Base-by-base conservation (phyloP, 225 moss, liverwort and hornwort species). In the Lunularia cruciata region DNA sequence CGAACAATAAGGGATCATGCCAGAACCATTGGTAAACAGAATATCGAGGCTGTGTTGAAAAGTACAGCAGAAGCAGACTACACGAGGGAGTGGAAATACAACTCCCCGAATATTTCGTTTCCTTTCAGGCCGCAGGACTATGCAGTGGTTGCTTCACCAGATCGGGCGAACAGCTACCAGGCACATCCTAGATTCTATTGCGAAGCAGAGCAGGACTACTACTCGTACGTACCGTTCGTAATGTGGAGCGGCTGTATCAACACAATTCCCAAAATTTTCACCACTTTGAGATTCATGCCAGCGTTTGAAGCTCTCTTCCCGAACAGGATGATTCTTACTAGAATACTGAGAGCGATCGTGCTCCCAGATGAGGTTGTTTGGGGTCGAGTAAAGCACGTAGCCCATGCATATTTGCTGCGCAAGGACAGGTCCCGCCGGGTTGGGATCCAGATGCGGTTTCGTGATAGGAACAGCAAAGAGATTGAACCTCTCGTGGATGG, bases 401-500 rank as follows among this genome's bases (percentile, higher is more conserved):
- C 87, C 28, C 66, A 76, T 27, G 76, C 81, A 48, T 79, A 87
- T 55, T 57, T 57, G 32, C 55, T 60, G 32, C 25, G 56, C 12
- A 65, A 46, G 7, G 75, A 74, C 28, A 81, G 82, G 2, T 84
- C 87, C 32, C 75, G 85, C n/a, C 84, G 83, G 13, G 74, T 87
- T 0, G 91, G 91, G 5, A 65, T 92, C 8, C 91, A 92, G 63
- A 72, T 89, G 60, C 85, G 91, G 20, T 92, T 87, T 57, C 82
- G 87, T 34, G 64, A 86, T 45, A 83, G 76, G 64, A 34, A 74
- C 0, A n/a, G n/a, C n/a, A n/a, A n/a, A n/a, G 23, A 58, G 22
- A 57, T 77, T 45, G 85, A 90, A 55, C 52, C 49, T 5, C 62
- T 43, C 28, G 25, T 89, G 6, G 81, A 92, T 19, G 23, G 9